These are phyloP conservation scores for Evansstolkia leycettana DNA, from an alignment of 495 filamentous ascomycete species.

Conservation along the genomic window DNA sequence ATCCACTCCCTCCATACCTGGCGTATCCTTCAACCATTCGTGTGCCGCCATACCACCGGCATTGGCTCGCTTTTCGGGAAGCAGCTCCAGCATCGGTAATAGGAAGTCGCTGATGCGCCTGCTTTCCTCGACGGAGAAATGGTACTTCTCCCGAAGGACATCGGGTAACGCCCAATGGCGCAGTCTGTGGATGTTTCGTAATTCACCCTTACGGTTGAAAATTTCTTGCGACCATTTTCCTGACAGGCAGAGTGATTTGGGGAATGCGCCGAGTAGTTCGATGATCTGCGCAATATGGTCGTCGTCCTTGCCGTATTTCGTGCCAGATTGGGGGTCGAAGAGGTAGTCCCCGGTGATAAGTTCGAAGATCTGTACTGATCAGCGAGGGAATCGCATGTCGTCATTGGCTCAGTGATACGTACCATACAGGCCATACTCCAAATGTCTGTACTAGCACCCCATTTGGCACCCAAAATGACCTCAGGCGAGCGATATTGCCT, in stretches of 20 bases:
- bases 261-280: slow-evolving; percentile 88
- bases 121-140: slow-evolving; percentile 69
- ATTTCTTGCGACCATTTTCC: slow-evolving; percentile 99
- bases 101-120: slow-evolving; percentile 77
- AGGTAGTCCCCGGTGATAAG: slow-evolving; percentile 97
- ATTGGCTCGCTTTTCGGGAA: slow-evolving; percentile 80
- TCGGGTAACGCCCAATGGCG: slow-evolving; percentile 95
- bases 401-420: slow-evolving; percentile 3
- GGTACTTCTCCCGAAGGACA: slow-evolving; percentile 92
- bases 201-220: slow-evolving; percentile 94
- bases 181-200: slow-evolving; percentile 93
- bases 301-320: slow-evolving; percentile 99
- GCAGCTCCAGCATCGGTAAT: slow-evolving; percentile 80
- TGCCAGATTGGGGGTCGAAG: slow-evolving; percentile 97
- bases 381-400: neutral
- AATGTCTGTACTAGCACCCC: slow-evolving; percentile 96
- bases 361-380: slow-evolving; percentile 68
- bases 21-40: slow-evolving; percentile 66
- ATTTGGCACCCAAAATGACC: slow-evolving; percentile 92
- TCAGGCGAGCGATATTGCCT: slow-evolving; percentile 95
- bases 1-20: slow-evolving; percentile 73
- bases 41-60: slow-evolving; percentile 89
- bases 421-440: slow-evolving; percentile 99
- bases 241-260: slow-evolving; percentile 75
- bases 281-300: slow-evolving; percentile 99